A percentile compares a stretch with the other conserved stretches of the same genome.
Conservation (phyloP, 2,329 filamentous ascomycete species). For the Beauveria sp. region DNA sequence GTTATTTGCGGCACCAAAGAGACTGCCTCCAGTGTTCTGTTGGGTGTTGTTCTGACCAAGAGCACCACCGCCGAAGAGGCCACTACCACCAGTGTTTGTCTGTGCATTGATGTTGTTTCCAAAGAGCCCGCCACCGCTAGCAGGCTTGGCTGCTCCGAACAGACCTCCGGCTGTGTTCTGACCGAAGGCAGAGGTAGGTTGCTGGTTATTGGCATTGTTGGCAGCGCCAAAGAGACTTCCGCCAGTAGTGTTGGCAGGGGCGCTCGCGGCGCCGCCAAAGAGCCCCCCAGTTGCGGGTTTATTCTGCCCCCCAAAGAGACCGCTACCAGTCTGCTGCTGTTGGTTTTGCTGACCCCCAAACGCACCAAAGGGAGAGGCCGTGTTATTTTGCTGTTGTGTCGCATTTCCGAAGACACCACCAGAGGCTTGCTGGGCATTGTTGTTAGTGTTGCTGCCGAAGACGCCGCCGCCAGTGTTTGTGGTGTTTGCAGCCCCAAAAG, state of each 20-base stretch:
- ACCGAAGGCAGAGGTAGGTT: constrained; percentile 3
- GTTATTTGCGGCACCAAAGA: constrained; percentile 41
- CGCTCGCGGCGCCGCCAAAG: constrained; percentile 37
- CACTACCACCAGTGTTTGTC: constrained; percentile 29
- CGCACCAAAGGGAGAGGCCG: constrained; percentile 18
- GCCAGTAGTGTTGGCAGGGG: constrained; percentile 26
- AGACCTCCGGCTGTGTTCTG: constrained; percentile 25
- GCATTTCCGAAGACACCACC: constrained; percentile 31
- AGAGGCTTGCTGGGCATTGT: not conserved
- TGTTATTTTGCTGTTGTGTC: constrained; percentile 12
- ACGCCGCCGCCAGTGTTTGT: constrained; percentile 15
- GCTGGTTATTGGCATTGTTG: constrained; percentile 22
- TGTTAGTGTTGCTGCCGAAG: constrained; percentile 27
- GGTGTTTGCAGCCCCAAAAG: constrained; percentile 27
- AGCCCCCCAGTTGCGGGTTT: constrained; percentile 18
- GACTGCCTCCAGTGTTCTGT: constrained; percentile 33
- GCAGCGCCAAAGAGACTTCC: constrained; percentile 33
- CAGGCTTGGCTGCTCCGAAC: constrained; percentile 31
- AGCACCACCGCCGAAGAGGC: constrained; percentile 38
- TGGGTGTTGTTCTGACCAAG: constrained; percentile 25
- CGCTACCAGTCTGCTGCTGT: constrained; percentile 17
- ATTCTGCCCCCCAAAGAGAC: constrained; percentile 34
- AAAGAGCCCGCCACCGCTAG: constrained; percentile 32
- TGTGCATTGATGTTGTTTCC: constrained; percentile 27
- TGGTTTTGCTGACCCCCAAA: not conserved